Conservation (phyloP, 441 rosid genomes). For the Euphorbia schlechtendalii region DNA sequence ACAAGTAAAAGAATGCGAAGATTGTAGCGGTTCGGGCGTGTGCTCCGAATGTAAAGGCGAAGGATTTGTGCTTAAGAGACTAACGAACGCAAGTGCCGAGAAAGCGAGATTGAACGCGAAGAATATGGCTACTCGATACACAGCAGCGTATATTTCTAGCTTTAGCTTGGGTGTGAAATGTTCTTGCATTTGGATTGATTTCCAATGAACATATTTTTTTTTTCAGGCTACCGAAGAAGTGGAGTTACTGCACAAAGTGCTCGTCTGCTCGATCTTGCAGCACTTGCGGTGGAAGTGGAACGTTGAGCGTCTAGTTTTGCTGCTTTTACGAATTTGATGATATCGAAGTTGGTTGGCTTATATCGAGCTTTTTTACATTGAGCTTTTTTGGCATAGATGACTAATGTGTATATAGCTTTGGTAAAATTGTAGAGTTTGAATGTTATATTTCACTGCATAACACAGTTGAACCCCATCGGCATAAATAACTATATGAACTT, state of each 20-base stretch:
- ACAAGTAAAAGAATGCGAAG: conserved; percentile 56
- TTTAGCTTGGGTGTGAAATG: neutral
- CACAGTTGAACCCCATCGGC: too few species aligned
- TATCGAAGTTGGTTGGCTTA: neutral
- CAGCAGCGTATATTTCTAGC: conserved; percentile 57
- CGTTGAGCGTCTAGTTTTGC: conserved; percentile 36
- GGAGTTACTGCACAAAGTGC: conserved; percentile 95
- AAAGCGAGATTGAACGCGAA: conserved; percentile 64
- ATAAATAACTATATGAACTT: too few species aligned
- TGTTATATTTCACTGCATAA: too few species aligned
- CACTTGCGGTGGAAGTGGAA: conserved; percentile 77
- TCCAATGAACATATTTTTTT: too few species aligned
- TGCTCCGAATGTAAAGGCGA: conserved; percentile 89
- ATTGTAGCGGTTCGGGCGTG: conserved; percentile 74
- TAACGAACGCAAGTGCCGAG: conserved; percentile 64
- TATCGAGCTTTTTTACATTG: neutral
- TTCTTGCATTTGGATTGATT: conserved; percentile 6
- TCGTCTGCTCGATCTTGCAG: conserved; percentile 67
- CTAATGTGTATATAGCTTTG: too few species aligned
- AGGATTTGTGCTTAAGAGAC: conserved; percentile 75
- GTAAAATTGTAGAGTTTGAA: too few species aligned
- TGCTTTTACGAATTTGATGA: conserved; percentile 2
- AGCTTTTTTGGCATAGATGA: too few species aligned
- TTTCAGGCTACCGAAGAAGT: conserved; percentile 91
- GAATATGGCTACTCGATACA: conserved; percentile 87